phyloP scores from a whole-genome alignment of 2,329 filamentous ascomycete genomes.

The Botrytis aclada region DNA sequence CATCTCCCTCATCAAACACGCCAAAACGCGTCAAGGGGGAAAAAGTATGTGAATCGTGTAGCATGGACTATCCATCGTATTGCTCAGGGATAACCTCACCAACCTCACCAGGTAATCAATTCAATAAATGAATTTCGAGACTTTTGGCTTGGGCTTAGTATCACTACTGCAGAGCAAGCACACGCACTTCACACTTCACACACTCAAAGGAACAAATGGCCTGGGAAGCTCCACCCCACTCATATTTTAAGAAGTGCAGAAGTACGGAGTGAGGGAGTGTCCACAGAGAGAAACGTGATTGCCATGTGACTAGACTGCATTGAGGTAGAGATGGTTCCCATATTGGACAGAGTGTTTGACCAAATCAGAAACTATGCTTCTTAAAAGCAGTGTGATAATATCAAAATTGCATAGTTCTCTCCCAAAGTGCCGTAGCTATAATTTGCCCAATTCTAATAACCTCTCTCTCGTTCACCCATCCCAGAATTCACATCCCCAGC shows the following conservation, averaged over 20 bases:
- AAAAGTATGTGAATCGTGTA: background rate
- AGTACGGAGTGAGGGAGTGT: background rate
- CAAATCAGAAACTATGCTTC: background rate
- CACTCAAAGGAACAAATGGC: background rate
- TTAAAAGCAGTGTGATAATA: background rate
- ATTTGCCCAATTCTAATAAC: background rate
- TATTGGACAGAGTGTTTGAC: background rate
- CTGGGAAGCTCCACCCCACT: background rate
- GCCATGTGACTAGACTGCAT: background rate
- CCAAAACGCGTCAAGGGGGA: slow-evolving; percentile 3
- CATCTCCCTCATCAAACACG: background rate
- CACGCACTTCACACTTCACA: background rate
- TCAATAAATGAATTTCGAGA: background rate
- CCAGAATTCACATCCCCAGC: background rate
- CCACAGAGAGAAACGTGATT: background rate
- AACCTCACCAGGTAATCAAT: background rate
- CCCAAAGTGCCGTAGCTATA: background rate
- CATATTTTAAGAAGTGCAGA: too few relatives aligned
- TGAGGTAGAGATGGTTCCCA: background rate
- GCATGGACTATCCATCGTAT: background rate
- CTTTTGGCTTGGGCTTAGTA: background rate
- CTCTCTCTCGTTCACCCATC: background rate
- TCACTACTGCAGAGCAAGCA: background rate
- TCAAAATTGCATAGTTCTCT: background rate
- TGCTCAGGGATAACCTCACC: background rate